phyloP scores from a whole-genome alignment of 176 grass and related monocot genomes.

The Zea luxurians region DNA sequence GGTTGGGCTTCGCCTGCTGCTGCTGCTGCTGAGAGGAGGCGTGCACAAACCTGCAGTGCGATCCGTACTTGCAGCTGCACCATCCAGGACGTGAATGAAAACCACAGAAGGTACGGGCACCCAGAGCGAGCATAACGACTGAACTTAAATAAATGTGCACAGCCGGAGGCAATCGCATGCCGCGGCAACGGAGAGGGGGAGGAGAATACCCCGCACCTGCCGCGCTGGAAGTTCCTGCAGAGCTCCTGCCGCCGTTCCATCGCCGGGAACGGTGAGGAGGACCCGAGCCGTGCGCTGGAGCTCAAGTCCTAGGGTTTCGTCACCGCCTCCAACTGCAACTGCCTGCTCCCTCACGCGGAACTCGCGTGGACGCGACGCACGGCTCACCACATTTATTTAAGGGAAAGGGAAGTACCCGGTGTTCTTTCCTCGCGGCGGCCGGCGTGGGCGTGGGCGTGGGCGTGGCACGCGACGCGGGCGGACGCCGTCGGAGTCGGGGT shows the following conservation, averaged over 20 bases:
- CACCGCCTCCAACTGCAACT: background rate
- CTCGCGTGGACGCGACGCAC: background rate
- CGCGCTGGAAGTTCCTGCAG: conserved; percentile 77
- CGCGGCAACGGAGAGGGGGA: background rate
- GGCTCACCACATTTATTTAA: too few relatives aligned
- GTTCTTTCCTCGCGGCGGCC: conserved; percentile 4
- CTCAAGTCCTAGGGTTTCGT: conserved; percentile 29
- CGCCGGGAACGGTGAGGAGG: background rate
- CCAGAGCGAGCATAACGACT: background rate
- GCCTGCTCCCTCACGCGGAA: background rate
- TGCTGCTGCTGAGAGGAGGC: conserved; percentile 38
- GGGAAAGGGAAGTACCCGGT: too few relatives aligned
- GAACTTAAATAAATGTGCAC: background rate
- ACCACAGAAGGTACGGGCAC: background rate
- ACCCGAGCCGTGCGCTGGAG: background rate
- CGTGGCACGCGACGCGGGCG: background rate
- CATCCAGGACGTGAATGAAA: conserved; percentile 22
- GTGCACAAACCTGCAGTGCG: conserved; percentile 74
- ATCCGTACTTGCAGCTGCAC: conserved; percentile 78
- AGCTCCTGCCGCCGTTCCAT: conserved; percentile 71
- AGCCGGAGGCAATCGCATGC: background rate
- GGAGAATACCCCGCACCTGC: conserved; percentile 39
- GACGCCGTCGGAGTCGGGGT: background rate
- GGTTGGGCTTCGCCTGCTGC: conserved; percentile 57
- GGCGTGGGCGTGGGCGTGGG: background rate